Conservation (phyloP, 257 asterid genomes). For the Verbena officinalis region DNA sequence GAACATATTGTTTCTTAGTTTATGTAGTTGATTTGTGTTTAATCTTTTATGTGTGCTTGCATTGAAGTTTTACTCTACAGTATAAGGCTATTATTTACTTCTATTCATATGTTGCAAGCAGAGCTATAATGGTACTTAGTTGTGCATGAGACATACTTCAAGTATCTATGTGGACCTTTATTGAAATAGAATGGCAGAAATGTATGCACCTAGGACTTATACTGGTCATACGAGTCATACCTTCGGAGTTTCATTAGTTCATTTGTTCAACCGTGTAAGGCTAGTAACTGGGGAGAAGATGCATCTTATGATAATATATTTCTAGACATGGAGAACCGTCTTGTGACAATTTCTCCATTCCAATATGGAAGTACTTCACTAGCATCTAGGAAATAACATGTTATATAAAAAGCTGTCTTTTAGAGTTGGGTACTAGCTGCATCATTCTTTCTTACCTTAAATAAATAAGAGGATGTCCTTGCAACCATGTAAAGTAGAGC, state of each 20-base stretch:
- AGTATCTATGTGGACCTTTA: conserved; percentile 18
- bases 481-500: not conserved
- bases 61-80: not conserved
- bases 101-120: not conserved
- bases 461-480: not conserved
- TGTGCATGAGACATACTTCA: not conserved
- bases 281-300: not conserved
- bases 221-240: too few species aligned
- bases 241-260: too few species aligned
- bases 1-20: not conserved
- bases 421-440: too few species aligned
- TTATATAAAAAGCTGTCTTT: too few species aligned
- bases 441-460: not conserved
- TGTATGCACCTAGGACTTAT: not conserved
- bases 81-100: not conserved
- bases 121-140: not conserved
- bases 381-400: not conserved
- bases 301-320: not conserved
- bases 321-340: too few species aligned
- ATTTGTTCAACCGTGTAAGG: too few species aligned
- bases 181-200: conserved; percentile 14
- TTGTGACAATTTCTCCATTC: too few species aligned
- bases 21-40: not conserved
- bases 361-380: not conserved
- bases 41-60: conserved; percentile 2